phyloP scores from a whole-genome alignment of 2,329 filamentous ascomycete species.

The Ophiosphaerella korrae region DNA sequence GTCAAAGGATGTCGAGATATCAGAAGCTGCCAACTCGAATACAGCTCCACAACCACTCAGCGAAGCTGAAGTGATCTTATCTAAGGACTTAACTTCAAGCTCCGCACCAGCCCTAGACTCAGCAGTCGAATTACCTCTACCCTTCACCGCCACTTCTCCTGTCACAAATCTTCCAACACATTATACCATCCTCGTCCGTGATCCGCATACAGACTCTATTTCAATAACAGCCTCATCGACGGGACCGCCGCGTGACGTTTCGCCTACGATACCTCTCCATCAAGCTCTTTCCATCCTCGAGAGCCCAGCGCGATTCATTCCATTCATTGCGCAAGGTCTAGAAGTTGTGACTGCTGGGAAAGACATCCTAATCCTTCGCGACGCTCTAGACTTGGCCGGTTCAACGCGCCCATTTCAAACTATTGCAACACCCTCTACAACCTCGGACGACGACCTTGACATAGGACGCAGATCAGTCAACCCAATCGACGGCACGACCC shows the following conservation, averaged over 20 bases:
- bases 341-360: slow-evolving; percentile 36
- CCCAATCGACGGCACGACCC: slow-evolving; percentile 44
- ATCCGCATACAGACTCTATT: slow-evolving; percentile 30
- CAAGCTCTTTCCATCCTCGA: slow-evolving; percentile 35
- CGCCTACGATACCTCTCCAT: slow-evolving; percentile 29
- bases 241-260: slow-evolving; percentile 16
- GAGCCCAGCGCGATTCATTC: slow-evolving; percentile 36
- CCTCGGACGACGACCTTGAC: neutral
- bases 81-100: neutral
- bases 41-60: no score
- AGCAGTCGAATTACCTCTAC: neutral
- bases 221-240: slow-evolving; percentile 33
- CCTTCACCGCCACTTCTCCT: neutral
- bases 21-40: no score
- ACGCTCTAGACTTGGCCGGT: slow-evolving; percentile 9
- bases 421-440: slow-evolving; percentile 2
- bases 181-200: slow-evolving; percentile 36
- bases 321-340: slow-evolving; percentile 30
- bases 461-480: slow-evolving; percentile 23
- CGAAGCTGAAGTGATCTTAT: no score
- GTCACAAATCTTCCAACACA: slow-evolving; percentile 9
- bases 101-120: neutral
- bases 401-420: slow-evolving; percentile 15
- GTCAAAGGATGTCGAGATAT: no score
- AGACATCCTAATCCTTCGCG: slow-evolving; percentile 40